Base-by-base conservation (phyloP, 768 basidiomycete genomes). In the Gymnopilus dilepis region DNA sequence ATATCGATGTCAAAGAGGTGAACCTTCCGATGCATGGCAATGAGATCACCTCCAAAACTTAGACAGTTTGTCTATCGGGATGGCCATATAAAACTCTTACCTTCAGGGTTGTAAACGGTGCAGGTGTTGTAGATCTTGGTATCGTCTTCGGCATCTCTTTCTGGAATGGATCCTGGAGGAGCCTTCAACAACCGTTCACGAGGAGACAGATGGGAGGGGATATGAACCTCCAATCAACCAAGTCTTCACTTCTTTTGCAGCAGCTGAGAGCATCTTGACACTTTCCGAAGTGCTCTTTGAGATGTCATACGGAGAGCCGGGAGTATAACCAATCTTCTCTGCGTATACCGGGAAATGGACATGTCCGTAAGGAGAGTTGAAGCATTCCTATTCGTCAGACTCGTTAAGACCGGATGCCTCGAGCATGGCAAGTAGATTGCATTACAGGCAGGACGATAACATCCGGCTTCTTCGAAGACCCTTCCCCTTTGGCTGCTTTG, bases 1-100 rank as follows among this genome's bases (percentile, higher is more conserved):
- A 99, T 97, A 70, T 99, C 95, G 63, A 99, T 98, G 72, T 99
- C 97, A 74, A 99, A 99, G 4, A 99, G 80, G 71, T 99, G 97
- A 1, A 99, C 84, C 75, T 99, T 99, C 56, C 97, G 89, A 76
- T 99, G 95, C 38, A 84, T 86, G 0, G 91, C 90, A 13, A 99
- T 84, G 24, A 99, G 82, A 56, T 93, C 86, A 24, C 96, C 95
- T 94, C 61, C 4, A 13, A 8, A 13, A 61, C 19, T 30, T 51
- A 64, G 63, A 41, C 38, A 59, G 38, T 17, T 40, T 51, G 22
- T 26, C 19, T 17, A n/a, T n/a, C n/a, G 17, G 21, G 43, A 42
- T 26, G 45, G 61, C 50, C 17, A 67, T 37, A 38, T 48, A 17
- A n/a, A n/a, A 28, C 31, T 41, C 71, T 24, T 59, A 85, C 92